A percentile compares a stretch with the other conserved stretches of the same genome.
Evolutionary conservation across 148 eudicot genomes (phyloP).

Genomic region (Polygonum aviculare): DNA sequence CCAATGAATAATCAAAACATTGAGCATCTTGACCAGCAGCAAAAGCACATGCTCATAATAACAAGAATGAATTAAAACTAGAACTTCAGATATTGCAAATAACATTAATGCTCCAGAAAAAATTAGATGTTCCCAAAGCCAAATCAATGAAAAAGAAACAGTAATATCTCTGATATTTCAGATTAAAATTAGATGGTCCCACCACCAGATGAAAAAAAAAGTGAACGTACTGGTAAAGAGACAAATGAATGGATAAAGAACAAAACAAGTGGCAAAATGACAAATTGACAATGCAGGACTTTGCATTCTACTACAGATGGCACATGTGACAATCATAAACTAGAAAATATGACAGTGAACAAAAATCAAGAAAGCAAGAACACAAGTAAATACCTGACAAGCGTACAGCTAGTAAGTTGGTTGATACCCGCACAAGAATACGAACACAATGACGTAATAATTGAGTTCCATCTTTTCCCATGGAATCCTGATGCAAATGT

Average conservation of each 20-base stretch:
- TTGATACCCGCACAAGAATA: conserved; percentile 79
- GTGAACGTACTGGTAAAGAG: not conserved
- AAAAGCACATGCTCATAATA: not conserved
- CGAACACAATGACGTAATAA: conserved; percentile 98
- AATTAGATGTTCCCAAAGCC: not conserved
- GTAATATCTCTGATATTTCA: not conserved
- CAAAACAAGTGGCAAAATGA: not conserved
- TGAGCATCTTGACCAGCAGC: not conserved
- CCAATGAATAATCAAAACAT: not conserved
- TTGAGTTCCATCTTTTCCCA: conserved; percentile 99
- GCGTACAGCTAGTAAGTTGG: conserved; percentile 85
- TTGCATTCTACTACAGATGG: not conserved
- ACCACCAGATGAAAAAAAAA: not conserved
- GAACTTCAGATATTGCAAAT: not conserved
- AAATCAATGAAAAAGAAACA: not conserved
- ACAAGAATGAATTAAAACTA: not conserved
- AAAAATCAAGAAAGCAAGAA: conserved; percentile 1
- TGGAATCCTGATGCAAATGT: conserved; percentile 61
- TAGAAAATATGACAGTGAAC: not conserved
- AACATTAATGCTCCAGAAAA: not conserved
- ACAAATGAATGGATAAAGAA: not conserved
- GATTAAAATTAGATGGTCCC: not conserved
- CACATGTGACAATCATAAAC: not conserved
- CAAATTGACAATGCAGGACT: not conserved
- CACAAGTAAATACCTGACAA: conserved; percentile 58